phyloP scores from a whole-genome alignment of 2,329 filamentous ascomycete genomes.

The Ramichloridium luteum region DNA sequence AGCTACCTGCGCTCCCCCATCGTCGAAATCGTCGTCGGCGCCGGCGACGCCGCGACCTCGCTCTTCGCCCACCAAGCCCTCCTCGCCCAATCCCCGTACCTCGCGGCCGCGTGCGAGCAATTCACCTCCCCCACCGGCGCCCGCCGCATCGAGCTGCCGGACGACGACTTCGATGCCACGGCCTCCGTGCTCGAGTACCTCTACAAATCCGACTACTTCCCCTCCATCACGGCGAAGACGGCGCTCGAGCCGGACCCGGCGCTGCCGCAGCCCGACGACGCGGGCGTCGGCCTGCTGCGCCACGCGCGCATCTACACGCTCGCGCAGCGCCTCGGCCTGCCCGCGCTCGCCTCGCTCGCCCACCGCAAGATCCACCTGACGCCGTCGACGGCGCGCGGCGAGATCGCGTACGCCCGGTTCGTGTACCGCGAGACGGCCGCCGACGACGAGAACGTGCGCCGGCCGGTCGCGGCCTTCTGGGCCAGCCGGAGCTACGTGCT shows the following conservation, averaged over 20 bases:
- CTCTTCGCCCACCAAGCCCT: conserved; percentile 72
- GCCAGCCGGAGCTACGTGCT: conserved; percentile 67
- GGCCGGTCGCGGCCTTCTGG: conserved; percentile 84
- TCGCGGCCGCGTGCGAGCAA: conserved; percentile 49
- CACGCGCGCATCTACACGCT: conserved; percentile 86
- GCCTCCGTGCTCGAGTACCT: conserved; percentile 73
- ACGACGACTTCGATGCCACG: conserved; percentile 60
- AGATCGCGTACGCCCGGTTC: conserved; percentile 84
- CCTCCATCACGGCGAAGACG: conserved; percentile 46
- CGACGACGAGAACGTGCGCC: conserved; percentile 62
- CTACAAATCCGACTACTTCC: conserved; percentile 81
- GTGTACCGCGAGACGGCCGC: conserved; percentile 65
- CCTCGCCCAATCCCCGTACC: conserved; percentile 61
- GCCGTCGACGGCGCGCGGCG: conserved; percentile 73
- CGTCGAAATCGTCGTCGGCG: conserved; percentile 34
- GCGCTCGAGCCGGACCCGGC: conserved; percentile 57
- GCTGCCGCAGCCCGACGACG: conserved; percentile 56
- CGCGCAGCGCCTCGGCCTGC: conserved; percentile 60
- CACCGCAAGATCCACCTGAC: conserved; percentile 88
- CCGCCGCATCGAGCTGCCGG: conserved; percentile 55
- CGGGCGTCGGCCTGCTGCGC: conserved; percentile 72
- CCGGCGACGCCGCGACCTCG: conserved; percentile 46
- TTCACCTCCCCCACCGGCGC: conserved; percentile 46
- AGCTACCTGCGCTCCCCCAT: conserved; percentile 39
- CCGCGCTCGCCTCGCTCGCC: conserved; percentile 59